Evolutionary conservation across 371 early-diverging fungal species (phyloP), one percentile per base, ranked within the genome.

Genomic region (Circinella minor): DNA sequence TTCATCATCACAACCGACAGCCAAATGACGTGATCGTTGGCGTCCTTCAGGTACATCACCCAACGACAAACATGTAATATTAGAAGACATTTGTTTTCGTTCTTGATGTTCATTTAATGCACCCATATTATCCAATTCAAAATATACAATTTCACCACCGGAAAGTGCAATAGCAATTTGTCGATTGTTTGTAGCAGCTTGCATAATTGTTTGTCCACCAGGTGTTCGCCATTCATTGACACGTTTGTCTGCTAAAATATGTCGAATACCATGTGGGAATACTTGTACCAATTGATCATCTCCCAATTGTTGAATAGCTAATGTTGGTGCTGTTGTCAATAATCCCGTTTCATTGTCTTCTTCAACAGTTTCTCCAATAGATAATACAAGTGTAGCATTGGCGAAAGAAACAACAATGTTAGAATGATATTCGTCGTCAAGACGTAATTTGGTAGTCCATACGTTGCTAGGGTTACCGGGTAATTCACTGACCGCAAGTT

Each of bases 171-270:
- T 90, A 0, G 90, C 90, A 3, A 95, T 91, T 72, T 95, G 92
- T 18, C 95, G 90, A 49, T 89, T 82, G 70, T 96, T 96, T 51
- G 93, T 92, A 1, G 95, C 90, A 0, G 96, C 97, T 8, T 88
- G 80, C 1, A 89, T 77, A 65, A 98, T 93, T 3, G 79, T 69
- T 67, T 85, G 82, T 54, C 89, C 91, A 27, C 86, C 86, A 5
- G 98, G 97, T 13, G 96, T 88, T 64, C 88, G 88, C 99, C 99
- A 99, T 79, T 98, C 98, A 71, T 91, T 94, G 1, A 96, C 95
- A 18, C 96, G 94, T 4, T 88, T 83, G 75, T 96, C 96, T 9
- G 92, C 80, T 34, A 88, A 87, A 63, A 97, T 95, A 73, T 95
- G 95, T 36, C 97, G 90, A 63, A 97, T 92, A 18, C 96, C 96